phyloP scores from a whole-genome alignment of 805 yeast genomes.

The Yarrowia yakushimensis region DNA sequence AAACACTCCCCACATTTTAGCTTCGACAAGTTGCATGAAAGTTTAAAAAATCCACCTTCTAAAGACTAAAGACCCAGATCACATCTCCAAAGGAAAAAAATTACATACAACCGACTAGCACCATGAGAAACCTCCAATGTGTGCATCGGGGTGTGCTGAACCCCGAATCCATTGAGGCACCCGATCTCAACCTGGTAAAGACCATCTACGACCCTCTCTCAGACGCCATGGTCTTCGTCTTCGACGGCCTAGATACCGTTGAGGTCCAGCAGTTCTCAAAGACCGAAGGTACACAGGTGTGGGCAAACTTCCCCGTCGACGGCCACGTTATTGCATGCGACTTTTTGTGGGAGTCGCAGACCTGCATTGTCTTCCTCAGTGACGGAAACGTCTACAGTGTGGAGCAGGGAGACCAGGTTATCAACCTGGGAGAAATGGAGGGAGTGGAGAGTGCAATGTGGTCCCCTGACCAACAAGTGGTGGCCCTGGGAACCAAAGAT shows the following conservation, averaged over 20 bases:
- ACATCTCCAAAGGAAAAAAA: neutral
- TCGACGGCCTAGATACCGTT: slow-evolving; percentile 51
- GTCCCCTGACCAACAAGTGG: slow-evolving; percentile 89
- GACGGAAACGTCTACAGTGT: slow-evolving; percentile 69
- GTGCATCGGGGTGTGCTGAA: slow-evolving; percentile 36
- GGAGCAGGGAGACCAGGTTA: slow-evolving; percentile 37
- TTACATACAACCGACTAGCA: neutral
- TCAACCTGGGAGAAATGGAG: slow-evolving; percentile 57
- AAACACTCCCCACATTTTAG: neutral
- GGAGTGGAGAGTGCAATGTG: slow-evolving; percentile 72
- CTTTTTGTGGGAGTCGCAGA: slow-evolving; percentile 68
- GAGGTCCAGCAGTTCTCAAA: slow-evolving; percentile 68
- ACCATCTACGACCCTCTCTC: slow-evolving; percentile 68
- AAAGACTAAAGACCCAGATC: neutral
- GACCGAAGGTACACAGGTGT: slow-evolving; percentile 35
- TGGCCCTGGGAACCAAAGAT: slow-evolving; percentile 64
- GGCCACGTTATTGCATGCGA: slow-evolving; percentile 52
- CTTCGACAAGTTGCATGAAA: neutral
- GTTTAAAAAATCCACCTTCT: slow-evolving; percentile 12
- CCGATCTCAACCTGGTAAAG: slow-evolving; percentile 52
- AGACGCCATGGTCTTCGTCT: slow-evolving; percentile 65
- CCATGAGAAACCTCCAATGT: slow-evolving; percentile 32
- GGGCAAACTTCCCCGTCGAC: slow-evolving; percentile 28
- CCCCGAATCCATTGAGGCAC: slow-evolving; percentile 56
- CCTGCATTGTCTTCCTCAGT: slow-evolving; percentile 60